Conservation (phyloP, 2,329 filamentous ascomycete genomes). For the Colletotrichum sp. region DNA sequence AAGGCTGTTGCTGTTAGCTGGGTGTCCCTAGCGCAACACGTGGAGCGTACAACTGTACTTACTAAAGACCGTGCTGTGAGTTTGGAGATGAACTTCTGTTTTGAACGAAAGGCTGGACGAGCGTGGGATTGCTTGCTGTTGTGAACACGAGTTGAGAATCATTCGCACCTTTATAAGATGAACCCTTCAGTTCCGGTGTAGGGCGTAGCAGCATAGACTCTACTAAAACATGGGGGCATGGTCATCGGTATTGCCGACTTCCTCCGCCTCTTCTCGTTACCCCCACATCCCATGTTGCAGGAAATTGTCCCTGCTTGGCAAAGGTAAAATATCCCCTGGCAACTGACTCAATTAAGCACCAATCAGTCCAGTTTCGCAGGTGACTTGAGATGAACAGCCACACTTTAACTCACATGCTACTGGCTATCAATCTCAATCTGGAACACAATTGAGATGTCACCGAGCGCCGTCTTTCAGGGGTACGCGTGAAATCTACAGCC, state of each 20-base stretch:
- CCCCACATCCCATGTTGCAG: not conserved
- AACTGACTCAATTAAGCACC: not conserved
- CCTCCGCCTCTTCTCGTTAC: not conserved
- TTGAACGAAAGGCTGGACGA: not conserved
- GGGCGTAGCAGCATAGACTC: not conserved
- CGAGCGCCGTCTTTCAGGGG: not conserved
- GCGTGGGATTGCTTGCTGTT: not conserved
- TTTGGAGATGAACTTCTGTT: not conserved
- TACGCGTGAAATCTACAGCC: not conserved
- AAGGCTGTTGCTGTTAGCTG: not conserved
- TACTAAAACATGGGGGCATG: not conserved
- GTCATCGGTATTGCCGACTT: not conserved
- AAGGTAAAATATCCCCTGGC: not conserved
- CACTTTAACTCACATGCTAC: not conserved
- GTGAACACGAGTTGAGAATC: not conserved
- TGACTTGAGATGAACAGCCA: not conserved
- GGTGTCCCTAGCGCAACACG: not conserved
- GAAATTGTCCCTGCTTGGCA: not conserved
- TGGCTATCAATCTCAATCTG: not conserved
- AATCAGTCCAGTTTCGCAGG: not conserved
- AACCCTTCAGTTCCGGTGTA: not conserved
- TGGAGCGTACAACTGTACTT: not conserved
- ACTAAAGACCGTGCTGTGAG: not conserved
- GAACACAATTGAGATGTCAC: not conserved
- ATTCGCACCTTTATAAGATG: not conserved